Percentiles rank a stretch among this genome's conserved stretches.
Conservation (phyloP, 768 basidiomycete genomes). For the Boletellus ananas region DNA sequence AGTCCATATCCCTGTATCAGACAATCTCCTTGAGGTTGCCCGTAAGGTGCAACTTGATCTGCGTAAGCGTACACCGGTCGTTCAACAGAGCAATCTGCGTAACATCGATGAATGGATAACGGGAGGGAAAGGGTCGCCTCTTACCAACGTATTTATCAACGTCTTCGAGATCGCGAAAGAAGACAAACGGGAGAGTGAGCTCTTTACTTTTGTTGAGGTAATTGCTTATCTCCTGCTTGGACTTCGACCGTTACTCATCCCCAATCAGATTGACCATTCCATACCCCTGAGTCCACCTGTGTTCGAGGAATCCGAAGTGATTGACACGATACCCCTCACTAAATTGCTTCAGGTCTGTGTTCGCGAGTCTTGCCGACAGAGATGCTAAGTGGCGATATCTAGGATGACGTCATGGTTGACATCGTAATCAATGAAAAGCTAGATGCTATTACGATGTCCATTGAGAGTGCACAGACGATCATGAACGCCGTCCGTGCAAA, state of each 20-base stretch:
- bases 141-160: slow-evolving; percentile 43
- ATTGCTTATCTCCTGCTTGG: slow-evolving; percentile 21
- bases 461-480: slow-evolving; percentile 17
- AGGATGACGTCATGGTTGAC: slow-evolving; percentile 30
- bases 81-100: slow-evolving; percentile 40
- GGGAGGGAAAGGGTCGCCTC: slow-evolving; percentile 23
- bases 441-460: slow-evolving; percentile 18
- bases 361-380: neutral
- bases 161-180: slow-evolving; percentile 37
- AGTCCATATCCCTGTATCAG: slow-evolving; percentile 27
- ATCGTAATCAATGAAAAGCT: slow-evolving; percentile 22
- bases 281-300: slow-evolving; percentile 23
- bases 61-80: slow-evolving; percentile 31
- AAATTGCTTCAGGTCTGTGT: slow-evolving; percentile 25
- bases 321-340: slow-evolving; percentile 19
- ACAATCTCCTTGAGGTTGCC: slow-evolving; percentile 27
- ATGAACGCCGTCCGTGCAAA: slow-evolving; percentile 15
- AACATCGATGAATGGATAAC: slow-evolving; percentile 37
- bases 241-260: neutral
- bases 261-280: slow-evolving; percentile 25
- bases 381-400: neutral
- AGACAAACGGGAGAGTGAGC: slow-evolving; percentile 1
- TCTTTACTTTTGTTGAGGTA: slow-evolving; percentile 37
- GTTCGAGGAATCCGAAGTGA: slow-evolving; percentile 7
- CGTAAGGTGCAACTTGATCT: slow-evolving; percentile 35